phyloP scores from a whole-genome alignment of 176 grass and related monocot genomes.

The Musa troglodytarum region DNA sequence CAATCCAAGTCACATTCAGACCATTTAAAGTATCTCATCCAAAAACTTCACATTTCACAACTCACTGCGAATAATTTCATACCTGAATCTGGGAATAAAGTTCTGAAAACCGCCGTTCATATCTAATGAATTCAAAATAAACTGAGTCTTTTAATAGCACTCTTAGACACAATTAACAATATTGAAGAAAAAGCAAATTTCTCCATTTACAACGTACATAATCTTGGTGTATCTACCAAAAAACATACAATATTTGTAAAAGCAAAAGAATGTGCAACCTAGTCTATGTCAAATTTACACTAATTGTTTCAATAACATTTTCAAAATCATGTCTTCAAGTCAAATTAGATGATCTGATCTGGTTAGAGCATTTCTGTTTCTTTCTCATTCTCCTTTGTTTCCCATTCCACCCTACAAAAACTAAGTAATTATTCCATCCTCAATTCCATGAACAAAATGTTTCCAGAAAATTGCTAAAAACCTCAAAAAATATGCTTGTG shows the following conservation, averaged over 20 bases:
- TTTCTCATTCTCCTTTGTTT: no score
- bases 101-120: slow-evolving; percentile 20
- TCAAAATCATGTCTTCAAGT: no score
- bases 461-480: no score
- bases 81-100: slow-evolving; percentile 20
- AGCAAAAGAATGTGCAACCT: not conserved
- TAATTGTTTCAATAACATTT: no score
- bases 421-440: no score
- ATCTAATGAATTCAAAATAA: slow-evolving; percentile 14
- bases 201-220: not conserved
- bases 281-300: no score
- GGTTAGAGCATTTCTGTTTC: no score
- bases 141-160: not conserved
- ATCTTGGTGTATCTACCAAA: not conserved
- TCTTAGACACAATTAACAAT: not conserved
- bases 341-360: no score
- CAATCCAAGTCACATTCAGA: not conserved
- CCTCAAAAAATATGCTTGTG: no score
- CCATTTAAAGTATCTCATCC: not conserved
- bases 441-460: no score
- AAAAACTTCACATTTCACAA: not conserved
- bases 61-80: not conserved
- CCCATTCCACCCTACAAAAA: no score
- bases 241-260: not conserved
- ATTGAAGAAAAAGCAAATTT: not conserved